A percentile compares a stretch with the other conserved stretches of the same genome.
Conservation (phyloP, 2,329 filamentous ascomycete genomes). For the Exophiala dermatitidis region DNA sequence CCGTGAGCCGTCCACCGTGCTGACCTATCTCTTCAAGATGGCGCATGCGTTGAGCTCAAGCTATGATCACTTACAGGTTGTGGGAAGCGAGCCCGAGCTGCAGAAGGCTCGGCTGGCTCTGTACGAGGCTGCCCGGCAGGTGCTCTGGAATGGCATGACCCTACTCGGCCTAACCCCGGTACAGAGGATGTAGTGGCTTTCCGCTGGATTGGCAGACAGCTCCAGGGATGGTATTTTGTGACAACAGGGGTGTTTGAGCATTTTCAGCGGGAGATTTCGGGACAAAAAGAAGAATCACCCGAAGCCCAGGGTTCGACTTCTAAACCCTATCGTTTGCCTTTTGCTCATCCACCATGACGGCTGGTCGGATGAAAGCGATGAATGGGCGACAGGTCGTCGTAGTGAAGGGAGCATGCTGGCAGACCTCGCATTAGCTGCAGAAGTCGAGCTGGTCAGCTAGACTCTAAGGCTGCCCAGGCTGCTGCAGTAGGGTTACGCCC, state of each 20-base stretch:
- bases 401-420: not conserved
- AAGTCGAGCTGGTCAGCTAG: not conserved
- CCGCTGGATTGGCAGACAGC: not conserved
- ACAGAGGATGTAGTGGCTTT: slow-evolving; percentile 37
- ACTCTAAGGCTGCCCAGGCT: not conserved
- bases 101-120: slow-evolving; percentile 55
- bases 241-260: slow-evolving; percentile 4
- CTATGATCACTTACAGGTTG: slow-evolving; percentile 57
- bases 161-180: slow-evolving; percentile 60
- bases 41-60: slow-evolving; percentile 54
- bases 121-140: slow-evolving; percentile 56
- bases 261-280: slow-evolving; percentile 15
- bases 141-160: slow-evolving; percentile 59
- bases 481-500: not conserved
- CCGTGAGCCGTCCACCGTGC: slow-evolving; percentile 59
- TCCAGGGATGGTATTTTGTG: slow-evolving; percentile 1
- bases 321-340: not conserved
- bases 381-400: not conserved
- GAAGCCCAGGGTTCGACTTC: not conserved
- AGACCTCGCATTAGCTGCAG: not conserved
- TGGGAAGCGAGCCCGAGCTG: slow-evolving; percentile 52
- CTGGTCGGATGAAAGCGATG: not conserved
- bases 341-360: not conserved
- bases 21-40: slow-evolving; percentile 62
- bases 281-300: not conserved